phyloP scores from a whole-genome alignment of 768 basidiomycete species.

The Mycena epipterygia region DNA sequence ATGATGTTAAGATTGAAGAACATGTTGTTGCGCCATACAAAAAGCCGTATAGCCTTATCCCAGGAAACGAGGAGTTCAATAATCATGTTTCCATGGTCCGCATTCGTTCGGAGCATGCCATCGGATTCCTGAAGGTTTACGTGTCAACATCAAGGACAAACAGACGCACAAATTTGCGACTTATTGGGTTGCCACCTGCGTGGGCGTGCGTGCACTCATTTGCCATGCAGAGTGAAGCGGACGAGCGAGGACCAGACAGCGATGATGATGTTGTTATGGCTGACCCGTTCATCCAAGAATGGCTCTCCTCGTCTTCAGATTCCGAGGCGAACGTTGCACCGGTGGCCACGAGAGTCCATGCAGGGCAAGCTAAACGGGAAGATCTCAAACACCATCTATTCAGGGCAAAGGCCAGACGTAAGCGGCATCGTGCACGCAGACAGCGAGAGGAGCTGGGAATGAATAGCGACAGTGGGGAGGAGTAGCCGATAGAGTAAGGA shows the following conservation, averaged over 20 bases:
- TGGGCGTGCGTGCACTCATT: slow-evolving; percentile 40
- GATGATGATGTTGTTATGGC: slow-evolving; percentile 19
- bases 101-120: slow-evolving; percentile 47
- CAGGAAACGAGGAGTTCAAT: slow-evolving; percentile 41
- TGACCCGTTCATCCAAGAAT: slow-evolving; percentile 11
- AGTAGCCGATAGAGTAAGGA: background rate
- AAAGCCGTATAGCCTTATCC: slow-evolving; percentile 29
- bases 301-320: slow-evolving; percentile 9
- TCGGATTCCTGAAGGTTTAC: slow-evolving; percentile 43
- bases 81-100: too few relatives aligned
- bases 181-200: slow-evolving; percentile 43
- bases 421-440: background rate
- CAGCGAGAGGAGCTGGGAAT: slow-evolving; percentile 8
- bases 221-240: slow-evolving; percentile 39
- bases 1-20: background rate
- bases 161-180: too few relatives aligned
- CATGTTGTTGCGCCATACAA: slow-evolving; percentile 38
- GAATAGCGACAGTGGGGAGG: background rate
- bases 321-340: background rate
- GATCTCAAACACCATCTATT: slow-evolving; percentile 8
- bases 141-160: slow-evolving; percentile 34
- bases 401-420: background rate
- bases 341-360: background rate
- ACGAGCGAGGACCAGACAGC: slow-evolving; percentile 17
- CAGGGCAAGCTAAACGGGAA: background rate